Conservation (phyloP, 441 rosid genomes). For the Flueggea neowawraea region DNA sequence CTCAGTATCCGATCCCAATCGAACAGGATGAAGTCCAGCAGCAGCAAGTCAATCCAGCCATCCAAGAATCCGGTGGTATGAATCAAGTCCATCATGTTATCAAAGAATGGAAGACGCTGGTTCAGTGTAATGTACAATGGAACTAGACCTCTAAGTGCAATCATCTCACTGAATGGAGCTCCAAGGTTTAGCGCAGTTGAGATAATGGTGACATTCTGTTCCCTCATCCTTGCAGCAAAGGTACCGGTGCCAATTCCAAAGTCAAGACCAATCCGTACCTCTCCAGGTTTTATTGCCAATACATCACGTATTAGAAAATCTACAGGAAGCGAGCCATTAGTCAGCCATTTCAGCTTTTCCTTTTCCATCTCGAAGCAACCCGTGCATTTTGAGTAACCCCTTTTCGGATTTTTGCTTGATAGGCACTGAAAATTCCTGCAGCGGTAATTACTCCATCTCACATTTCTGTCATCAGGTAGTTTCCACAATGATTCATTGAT, state of each 20-base stretch:
- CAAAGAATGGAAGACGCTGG: constrained; percentile 86
- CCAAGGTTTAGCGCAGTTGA: constrained; percentile 83
- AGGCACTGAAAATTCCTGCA: constrained; percentile 74
- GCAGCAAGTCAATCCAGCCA: constrained; percentile 71
- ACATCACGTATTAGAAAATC: constrained; percentile 64
- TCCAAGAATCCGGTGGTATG: constrained; percentile 76
- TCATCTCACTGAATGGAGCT: constrained; percentile 84
- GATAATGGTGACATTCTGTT: constrained; percentile 62
- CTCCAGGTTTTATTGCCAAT: constrained; percentile 57
- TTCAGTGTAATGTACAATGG: constrained; percentile 69
- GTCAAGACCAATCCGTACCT: constrained; percentile 68
- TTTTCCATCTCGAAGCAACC: constrained; percentile 94
- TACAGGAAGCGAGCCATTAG: constrained; percentile 33
- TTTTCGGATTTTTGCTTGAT: constrained; percentile 55
- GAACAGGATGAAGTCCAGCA: constrained; percentile 74
- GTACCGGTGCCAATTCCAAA: constrained; percentile 75
- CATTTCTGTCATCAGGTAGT: constrained; percentile 72
- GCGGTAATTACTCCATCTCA: constrained; percentile 73
- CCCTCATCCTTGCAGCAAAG: constrained; percentile 88
- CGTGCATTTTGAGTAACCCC: constrained; percentile 69
- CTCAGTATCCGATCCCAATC: constrained; percentile 89
- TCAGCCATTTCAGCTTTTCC: constrained; percentile 71
- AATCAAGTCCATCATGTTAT: constrained; percentile 83
- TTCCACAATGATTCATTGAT: constrained; percentile 86
- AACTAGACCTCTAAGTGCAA: constrained; percentile 74